Base-by-base conservation (phyloP, 129 eudicot species). In the Artemisia argyi region DNA sequence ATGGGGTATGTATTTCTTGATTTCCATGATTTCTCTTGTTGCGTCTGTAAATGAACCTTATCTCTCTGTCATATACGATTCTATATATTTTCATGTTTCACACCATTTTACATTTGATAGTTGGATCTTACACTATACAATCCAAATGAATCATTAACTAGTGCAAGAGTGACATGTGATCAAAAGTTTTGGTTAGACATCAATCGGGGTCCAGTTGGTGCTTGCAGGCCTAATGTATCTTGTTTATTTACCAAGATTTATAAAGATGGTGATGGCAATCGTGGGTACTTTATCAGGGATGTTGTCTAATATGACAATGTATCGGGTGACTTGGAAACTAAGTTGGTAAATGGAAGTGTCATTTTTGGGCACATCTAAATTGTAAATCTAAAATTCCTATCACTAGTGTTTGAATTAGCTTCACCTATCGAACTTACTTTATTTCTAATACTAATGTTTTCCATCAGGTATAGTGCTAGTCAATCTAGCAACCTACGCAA, bases 281-380 rank as follows among this genome's bases (percentile, higher is more conserved):
- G 77, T 73, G 97, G 97, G 58, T 88, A 86, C 80, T 86, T 91
- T 65, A 90, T 91, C 8, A 82, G 78, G 80, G 97, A 91, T 64
- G 68, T 86, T 44, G 84, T 91, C 48, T 92, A 85, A 49, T 91
- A 91, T 80, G 92, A 86, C 73, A 83, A 83, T 10, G 96, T 91
- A 51, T 88, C 97, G 54, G 97, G 96, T 22, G 97, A 91, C 84
- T 82, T 82, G 52, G 81, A 91, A 75, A 91, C 97, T 24, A 84
- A 74, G 49, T 66, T 86, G 46, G 83, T 90, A 50, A 91, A 88
- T 79, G 97, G 96, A 80, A 88, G 74, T 79, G 95, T 91, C 67
- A 73, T 81, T 39, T 91, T 91, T 78, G 97, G 97, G 97, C 86
- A 74, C 61, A 71, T 61, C 47, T 32, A 68, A 35, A 26, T 2